Evolutionary conservation across 2,329 filamentous ascomycete genomes (phyloP).

Genomic region (Neoarthrinium moseri): DNA sequence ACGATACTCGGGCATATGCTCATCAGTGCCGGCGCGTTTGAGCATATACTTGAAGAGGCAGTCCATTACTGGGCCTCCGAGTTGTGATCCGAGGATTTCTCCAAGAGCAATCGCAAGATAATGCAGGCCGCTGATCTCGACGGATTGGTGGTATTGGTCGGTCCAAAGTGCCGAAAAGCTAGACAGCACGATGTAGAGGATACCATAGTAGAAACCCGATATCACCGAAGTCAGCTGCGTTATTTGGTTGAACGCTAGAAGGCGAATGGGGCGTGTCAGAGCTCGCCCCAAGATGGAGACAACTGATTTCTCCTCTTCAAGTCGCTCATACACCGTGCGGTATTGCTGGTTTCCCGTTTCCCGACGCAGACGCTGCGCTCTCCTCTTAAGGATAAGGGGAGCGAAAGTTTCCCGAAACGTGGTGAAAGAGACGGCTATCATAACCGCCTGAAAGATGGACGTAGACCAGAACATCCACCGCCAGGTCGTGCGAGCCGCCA

Average conservation of each 20-base stretch:
- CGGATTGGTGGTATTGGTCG: slow-evolving; percentile 50
- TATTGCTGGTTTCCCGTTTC: slow-evolving; percentile 29
- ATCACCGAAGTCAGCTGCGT: slow-evolving; percentile 55
- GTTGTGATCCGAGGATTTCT: slow-evolving; percentile 55
- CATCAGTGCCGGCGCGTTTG: slow-evolving; percentile 8
- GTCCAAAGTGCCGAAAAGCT: slow-evolving; percentile 62
- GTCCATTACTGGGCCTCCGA: slow-evolving; percentile 44
- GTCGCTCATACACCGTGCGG: slow-evolving; percentile 35
- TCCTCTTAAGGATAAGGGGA: slow-evolving; percentile 29
- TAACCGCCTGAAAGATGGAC: slow-evolving; percentile 36
- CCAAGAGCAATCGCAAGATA: slow-evolving; percentile 64
- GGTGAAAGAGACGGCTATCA: slow-evolving; percentile 30
- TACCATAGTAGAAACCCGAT: slow-evolving; percentile 58
- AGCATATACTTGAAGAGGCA: slow-evolving; percentile 27
- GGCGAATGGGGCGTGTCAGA: slow-evolving; percentile 52
- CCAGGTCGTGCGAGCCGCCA: slow-evolving; percentile 34
- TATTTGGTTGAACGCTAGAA: slow-evolving; percentile 59
- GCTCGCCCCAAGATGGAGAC: slow-evolving; percentile 29
- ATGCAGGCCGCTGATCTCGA: slow-evolving; percentile 61
- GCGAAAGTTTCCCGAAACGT: slow-evolving; percentile 39
- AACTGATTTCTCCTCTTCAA: slow-evolving; percentile 26
- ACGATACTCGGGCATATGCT: slow-evolving; percentile 56
- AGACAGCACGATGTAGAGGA: slow-evolving; percentile 63
- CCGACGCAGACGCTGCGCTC: slow-evolving; percentile 30
- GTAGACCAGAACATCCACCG: slow-evolving; percentile 46